Base-by-base conservation (phyloP, 148 eudicot species). In the Agrostemma githago region DNA sequence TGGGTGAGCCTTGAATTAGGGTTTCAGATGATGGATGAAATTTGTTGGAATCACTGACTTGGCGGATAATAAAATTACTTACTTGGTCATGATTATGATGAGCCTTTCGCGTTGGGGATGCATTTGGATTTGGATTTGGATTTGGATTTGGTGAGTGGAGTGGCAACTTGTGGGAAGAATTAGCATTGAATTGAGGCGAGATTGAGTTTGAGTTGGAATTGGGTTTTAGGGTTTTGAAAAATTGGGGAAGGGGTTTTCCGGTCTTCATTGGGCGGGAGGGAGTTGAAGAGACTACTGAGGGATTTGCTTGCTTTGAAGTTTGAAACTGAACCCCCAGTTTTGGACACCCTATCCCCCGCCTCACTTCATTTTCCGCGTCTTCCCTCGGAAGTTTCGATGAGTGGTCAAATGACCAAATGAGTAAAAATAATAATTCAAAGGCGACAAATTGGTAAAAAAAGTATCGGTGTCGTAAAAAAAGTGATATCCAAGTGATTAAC, bases 211-310 rank as follows among this genome's bases (percentile, higher is more conserved):
- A 68, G 15, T 43, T 17, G 11, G 74, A 61, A 8, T 66, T 16
- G 0, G 53, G 41, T 5, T 54, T 70, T 70, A 77, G 79, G 79
- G 79, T 77, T 71, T 54, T 53, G 63, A 39, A 71, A 61, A 76
- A 4, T 8, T 5, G 68, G 73, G 73, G 39, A n/a, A 63, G 8
- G 14, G 7, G 41, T 54, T 34, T 39, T 7, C 5, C 21, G 37
- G 14, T 60, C 6, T 1, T 9, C 64, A 60, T 60, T 6, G 34
- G 6, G 6, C 19, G 6, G 62, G 64, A 60, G 64, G 64, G 56
- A 68, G 46, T 1, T 3, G 14, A 15, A 12, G 56, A 51, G 56
- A 15, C 41, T 62, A 39, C 34, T 26, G n/a, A n/a, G n/a, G n/a
- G n/a, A n/a, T 26, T 1, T 26, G 34, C 34, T 26, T 26, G 34